phyloP scores from a whole-genome alignment of 768 basidiomycete species.

The Phaeolepiota aurea region DNA sequence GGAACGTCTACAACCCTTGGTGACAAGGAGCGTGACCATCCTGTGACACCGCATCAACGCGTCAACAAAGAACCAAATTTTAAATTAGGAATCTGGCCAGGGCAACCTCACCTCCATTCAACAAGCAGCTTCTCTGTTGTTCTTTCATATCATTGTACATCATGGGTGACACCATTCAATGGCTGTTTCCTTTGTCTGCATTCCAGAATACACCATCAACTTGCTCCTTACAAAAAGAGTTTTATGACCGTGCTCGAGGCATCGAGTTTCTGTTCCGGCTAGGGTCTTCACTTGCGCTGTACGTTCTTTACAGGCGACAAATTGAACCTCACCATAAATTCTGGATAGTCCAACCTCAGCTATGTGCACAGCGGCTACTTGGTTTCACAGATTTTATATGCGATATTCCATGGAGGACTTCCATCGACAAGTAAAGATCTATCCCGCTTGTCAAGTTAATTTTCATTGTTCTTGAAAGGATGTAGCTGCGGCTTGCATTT shows the following conservation, averaged over 20 bases:
- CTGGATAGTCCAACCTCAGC: slow-evolving; percentile 63
- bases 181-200: slow-evolving; percentile 61
- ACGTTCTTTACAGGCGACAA: slow-evolving; percentile 21
- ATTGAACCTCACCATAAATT: slow-evolving; percentile 1
- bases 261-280: slow-evolving; percentile 82
- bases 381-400: slow-evolving; percentile 92
- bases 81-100: too few relatives aligned
- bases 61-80: too few relatives aligned
- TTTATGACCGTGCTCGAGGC: slow-evolving; percentile 74
- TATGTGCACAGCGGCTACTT: slow-evolving; percentile 80
- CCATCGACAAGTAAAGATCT: slow-evolving; percentile 55
- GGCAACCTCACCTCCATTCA: too few relatives aligned
- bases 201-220: slow-evolving; percentile 52
- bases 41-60: too few relatives aligned
- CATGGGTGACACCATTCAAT: slow-evolving; percentile 35
- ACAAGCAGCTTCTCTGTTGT: neutral
- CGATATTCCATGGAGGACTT: slow-evolving; percentile 77
- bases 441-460: neutral
- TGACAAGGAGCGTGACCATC: too few relatives aligned
- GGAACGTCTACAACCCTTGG: too few relatives aligned
- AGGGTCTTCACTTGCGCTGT: slow-evolving; percentile 73
- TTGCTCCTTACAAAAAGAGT: slow-evolving; percentile 55
- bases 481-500: slow-evolving; percentile 79
- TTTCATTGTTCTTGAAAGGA: slow-evolving; percentile 36
- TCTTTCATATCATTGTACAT: neutral